Evolutionary conservation across 2,329 filamentous ascomycete species (phyloP), one percentile per base, ranked within the genome.

Genomic region (Ophiosphaerella korrae): DNA sequence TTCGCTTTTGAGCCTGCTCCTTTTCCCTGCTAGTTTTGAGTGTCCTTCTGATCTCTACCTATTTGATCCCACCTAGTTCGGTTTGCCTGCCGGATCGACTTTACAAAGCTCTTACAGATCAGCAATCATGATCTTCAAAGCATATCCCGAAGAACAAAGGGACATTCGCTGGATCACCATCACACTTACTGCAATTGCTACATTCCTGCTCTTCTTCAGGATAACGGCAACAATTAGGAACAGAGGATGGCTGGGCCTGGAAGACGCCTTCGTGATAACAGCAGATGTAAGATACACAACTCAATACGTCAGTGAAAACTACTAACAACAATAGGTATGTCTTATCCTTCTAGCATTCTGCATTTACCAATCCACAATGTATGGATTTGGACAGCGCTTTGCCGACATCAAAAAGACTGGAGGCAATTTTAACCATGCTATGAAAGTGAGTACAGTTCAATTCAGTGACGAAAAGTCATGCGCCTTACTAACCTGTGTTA

Each of bases 201-300:
- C 56, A 3, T 14, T 62, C 1, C 48, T 68, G 12, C 34, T 68
- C 7, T 12, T 45, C 5, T 43, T 31, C 16, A 55, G 66, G 11
- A 42, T 67, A 26, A 37, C 45, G 5, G 57, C 58, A 1, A 65
- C 63, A 23, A 53, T 57, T 21, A 59, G 54, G 24, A 58, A 63
- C 35, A 51, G 63, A 37, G 66, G 66, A 3, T 66, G 60, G 58
- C 49, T 67, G 23, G 66, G 66, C 5, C 8, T 57, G 5, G 66
- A 68, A 41, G 66, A 68, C 35, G 58, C 21, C 1, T 57, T 66
- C 34, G 62, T 68, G 4, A 57, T 64, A 9, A 35, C 50, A 16
- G 49, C 66, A 7, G 55, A 53, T 41, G 66, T 67, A 43, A 55
- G 60, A 47, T 13, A 6, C 32, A 7, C 33, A 9, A 2, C 1